Conservation (phyloP, 352 stramenopile genomes). For the Paralagenidium karlingii region DNA sequence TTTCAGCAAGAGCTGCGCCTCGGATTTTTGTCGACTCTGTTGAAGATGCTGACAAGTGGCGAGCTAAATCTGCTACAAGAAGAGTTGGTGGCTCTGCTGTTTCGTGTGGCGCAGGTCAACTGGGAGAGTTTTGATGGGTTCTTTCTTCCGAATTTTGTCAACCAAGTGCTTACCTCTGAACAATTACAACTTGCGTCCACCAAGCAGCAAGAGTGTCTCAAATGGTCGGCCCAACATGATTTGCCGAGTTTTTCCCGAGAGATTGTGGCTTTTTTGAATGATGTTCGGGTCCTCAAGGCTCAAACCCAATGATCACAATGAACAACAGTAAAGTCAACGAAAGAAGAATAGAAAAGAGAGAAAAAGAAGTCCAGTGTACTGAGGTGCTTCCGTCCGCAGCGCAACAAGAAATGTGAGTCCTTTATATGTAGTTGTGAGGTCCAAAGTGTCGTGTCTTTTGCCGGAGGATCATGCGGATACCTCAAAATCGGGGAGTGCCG, state of each 20-base stretch:
- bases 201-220: constrained; percentile 39
- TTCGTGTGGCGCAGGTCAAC: constrained; percentile 56
- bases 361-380: too few relatives aligned
- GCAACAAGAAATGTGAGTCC: too few relatives aligned
- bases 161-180: constrained; percentile 41
- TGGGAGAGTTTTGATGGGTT: constrained; percentile 66
- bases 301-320: too few relatives aligned
- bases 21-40: constrained; percentile 61
- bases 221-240: constrained; percentile 66
- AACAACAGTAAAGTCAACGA: too few relatives aligned
- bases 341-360: too few relatives aligned
- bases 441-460: too few relatives aligned
- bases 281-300: constrained; percentile 60
- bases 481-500: too few relatives aligned
- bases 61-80: constrained; percentile 74
- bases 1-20: constrained; percentile 63
- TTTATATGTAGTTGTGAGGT: too few relatives aligned
- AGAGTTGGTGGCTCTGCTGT: constrained; percentile 53
- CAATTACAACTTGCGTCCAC: constrained; percentile 27
- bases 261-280: constrained; percentile 56
- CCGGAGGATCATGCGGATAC: too few relatives aligned
- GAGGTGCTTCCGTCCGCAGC: too few relatives aligned
- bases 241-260: constrained; percentile 63
- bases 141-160: constrained; percentile 44
- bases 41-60: constrained; percentile 63